A percentile compares a stretch with the other conserved stretches of the same genome.
Evolutionary conservation across 192 early-diverging fungal species (phyloP).

Genomic region (Phycomyces blakesleeanus): DNA sequence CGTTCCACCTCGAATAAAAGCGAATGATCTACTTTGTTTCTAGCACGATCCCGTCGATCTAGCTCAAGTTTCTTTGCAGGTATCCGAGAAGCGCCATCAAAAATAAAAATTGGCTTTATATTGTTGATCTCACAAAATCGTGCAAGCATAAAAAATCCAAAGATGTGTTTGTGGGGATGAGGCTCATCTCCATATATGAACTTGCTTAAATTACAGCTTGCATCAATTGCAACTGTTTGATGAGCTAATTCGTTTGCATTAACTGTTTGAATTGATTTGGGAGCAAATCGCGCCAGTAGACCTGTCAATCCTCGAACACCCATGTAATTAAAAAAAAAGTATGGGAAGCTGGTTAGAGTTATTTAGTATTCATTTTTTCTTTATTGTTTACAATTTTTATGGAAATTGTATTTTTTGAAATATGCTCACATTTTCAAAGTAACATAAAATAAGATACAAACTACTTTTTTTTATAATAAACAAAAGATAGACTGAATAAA

Average conservation of each 20-base stretch:
- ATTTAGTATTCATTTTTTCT: too few relatives aligned
- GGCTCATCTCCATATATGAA: slow-evolving; percentile 37
- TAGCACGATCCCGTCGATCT: slow-evolving; percentile 22
- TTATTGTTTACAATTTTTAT: too few relatives aligned
- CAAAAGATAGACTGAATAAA: too few relatives aligned
- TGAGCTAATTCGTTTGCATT: slow-evolving; percentile 7
- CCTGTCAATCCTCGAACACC: slow-evolving; percentile 28
- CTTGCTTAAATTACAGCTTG: slow-evolving; percentile 32
- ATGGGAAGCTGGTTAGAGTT: too few relatives aligned
- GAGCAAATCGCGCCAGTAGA: slow-evolving; percentile 29
- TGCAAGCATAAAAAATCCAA: slow-evolving; percentile 57
- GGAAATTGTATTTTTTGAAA: too few relatives aligned
- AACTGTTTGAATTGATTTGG: slow-evolving; percentile 10
- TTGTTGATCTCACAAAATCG: slow-evolving; percentile 41
- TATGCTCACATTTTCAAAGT: too few relatives aligned
- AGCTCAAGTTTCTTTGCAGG: slow-evolving; percentile 52
- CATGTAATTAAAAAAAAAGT: slow-evolving; percentile 18
- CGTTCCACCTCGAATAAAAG: slow-evolving; percentile 39
- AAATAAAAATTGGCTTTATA: slow-evolving; percentile 67
- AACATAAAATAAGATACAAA: too few relatives aligned
- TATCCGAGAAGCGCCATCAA: slow-evolving; percentile 55
- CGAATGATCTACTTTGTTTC: slow-evolving; percentile 28
- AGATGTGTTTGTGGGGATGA: slow-evolving; percentile 48
- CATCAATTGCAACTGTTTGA: slow-evolving; percentile 25
- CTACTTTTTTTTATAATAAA: too few relatives aligned